Conservation (phyloP, 164 flowering plant genomes). For the Kalanchoe fedtschenkoi region DNA sequence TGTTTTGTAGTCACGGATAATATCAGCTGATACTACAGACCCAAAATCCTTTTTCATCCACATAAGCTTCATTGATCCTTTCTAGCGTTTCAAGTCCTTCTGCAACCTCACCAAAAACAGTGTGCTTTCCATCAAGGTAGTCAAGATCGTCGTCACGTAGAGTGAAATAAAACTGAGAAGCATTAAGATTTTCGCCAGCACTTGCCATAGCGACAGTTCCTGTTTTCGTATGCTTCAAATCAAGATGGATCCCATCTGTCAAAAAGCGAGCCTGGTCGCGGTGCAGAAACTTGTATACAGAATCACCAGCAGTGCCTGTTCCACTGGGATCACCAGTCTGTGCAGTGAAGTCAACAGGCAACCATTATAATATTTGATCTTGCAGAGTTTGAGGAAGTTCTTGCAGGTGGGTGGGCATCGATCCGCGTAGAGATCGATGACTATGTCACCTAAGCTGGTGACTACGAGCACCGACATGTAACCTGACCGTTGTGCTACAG, state of each 20-base stretch:
- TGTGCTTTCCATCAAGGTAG: constrained; percentile 90
- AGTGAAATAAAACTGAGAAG: constrained; percentile 64
- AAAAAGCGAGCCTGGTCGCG: constrained; percentile 97
- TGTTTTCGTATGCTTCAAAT: constrained; percentile 78
- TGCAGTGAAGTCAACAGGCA: constrained; percentile 88
- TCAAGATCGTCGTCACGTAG: constrained; percentile 76
- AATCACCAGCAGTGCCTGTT: constrained; percentile 77
- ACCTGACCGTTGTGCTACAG: no score
- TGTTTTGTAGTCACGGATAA: constrained; percentile 87
- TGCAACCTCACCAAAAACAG: constrained; percentile 88
- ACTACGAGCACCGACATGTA: constrained; percentile 72
- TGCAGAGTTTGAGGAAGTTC: constrained; percentile 94
- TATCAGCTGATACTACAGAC: no score
- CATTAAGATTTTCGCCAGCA: constrained; percentile 93
- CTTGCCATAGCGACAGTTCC: constrained; percentile 97
- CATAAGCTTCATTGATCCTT: constrained; percentile 87
- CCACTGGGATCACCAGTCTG: constrained; percentile 97
- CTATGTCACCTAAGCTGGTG: constrained; percentile 86
- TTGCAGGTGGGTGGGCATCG: constrained; percentile 84
- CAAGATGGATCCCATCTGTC: constrained; percentile 73
- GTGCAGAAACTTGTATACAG: constrained; percentile 73
- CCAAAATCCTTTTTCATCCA: constrained; percentile 77
- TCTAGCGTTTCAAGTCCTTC: constrained; percentile 78
- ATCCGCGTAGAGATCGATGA: constrained; percentile 58
- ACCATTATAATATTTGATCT: constrained; percentile 92